Evolutionary conservation across 2,329 filamentous ascomycete genomes (phyloP).

Genomic region (Magnaporthiopsis incrustans): DNA sequence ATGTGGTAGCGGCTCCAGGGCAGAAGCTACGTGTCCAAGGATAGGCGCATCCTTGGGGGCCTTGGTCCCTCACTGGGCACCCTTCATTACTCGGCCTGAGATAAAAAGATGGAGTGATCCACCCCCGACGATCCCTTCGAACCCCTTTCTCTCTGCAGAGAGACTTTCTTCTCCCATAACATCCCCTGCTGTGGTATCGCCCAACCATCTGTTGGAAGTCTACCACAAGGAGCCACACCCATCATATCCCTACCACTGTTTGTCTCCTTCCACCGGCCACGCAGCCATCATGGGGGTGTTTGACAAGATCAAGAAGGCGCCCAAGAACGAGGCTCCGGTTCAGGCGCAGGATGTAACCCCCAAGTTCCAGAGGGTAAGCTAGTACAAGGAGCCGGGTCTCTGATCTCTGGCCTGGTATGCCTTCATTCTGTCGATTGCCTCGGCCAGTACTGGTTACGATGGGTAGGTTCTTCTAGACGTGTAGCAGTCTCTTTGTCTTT

Average conservation of each 20-base stretch:
- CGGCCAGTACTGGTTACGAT: slow-evolving; percentile 49
- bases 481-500: background rate
- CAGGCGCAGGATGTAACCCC: slow-evolving; percentile 38
- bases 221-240: too few relatives aligned
- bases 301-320: slow-evolving; percentile 15
- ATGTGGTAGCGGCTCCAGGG: background rate
- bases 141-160: background rate
- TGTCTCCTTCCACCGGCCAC: background rate
- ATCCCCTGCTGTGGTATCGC: too few relatives aligned
- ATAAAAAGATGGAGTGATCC: background rate
- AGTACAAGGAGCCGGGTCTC: slow-evolving; percentile 47
- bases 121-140: background rate
- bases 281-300: slow-evolving; percentile 20
- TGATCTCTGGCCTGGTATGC: slow-evolving; percentile 47
- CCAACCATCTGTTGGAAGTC: too few relatives aligned
- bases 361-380: slow-evolving; percentile 40
- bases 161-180: too few relatives aligned
- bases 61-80: background rate
- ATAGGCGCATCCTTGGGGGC: background rate
- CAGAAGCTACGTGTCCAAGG: background rate
- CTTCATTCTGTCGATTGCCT: slow-evolving; percentile 42
- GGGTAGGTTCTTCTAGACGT: slow-evolving; percentile 26
- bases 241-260: too few relatives aligned
- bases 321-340: slow-evolving; percentile 14
- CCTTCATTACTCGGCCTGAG: background rate